Conservation (phyloP, 2,329 filamentous ascomycete species). For the Xylariaceae sp. region DNA sequence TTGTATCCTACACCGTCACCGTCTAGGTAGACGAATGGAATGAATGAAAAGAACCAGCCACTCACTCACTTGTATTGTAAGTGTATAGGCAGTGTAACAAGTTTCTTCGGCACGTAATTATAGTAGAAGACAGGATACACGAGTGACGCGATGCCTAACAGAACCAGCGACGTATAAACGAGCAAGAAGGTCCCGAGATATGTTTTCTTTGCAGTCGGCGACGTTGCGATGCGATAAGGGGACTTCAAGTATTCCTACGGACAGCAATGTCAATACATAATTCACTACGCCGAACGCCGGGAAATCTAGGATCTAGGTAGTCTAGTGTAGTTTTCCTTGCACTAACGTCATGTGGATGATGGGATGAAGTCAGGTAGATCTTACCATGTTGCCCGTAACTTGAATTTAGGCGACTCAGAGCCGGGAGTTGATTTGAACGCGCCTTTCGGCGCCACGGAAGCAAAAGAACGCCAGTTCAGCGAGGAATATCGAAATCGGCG, state of each 20-base stretch:
- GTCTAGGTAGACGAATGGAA: neutral
- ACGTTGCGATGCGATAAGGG: constrained; percentile 39
- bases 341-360: neutral
- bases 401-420: neutral
- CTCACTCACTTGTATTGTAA: constrained; percentile 52
- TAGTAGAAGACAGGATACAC: constrained; percentile 51
- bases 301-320: neutral
- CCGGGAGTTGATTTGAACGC: neutral
- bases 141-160: constrained; percentile 44
- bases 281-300: no score
- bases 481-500: neutral
- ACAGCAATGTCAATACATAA: neutral
- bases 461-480: neutral
- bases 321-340: neutral
- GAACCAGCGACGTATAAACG: constrained; percentile 36
- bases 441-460: constrained; percentile 4
- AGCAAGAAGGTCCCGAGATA: constrained; percentile 45
- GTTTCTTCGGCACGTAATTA: constrained; percentile 51
- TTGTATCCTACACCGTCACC: neutral
- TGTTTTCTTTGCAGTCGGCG: constrained; percentile 45
- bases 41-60: neutral
- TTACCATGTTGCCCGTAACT: constrained; percentile 1
- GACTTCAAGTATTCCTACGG: constrained; percentile 27
- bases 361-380: neutral
- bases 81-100: constrained; percentile 47